Evolutionary conservation across 257 asterid species (phyloP).

Genomic region (Solanum paucissectum): DNA sequence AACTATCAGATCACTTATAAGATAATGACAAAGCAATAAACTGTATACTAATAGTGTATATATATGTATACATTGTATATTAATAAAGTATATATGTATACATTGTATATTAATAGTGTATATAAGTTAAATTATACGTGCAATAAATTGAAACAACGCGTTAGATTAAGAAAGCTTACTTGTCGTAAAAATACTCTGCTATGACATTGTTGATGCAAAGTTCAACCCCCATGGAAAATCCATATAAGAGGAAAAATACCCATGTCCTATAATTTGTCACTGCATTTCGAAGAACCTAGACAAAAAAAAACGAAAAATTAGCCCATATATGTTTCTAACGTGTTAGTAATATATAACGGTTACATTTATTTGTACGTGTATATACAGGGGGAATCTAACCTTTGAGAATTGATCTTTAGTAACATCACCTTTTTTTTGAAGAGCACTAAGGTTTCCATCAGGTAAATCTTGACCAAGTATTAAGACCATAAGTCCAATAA

Average conservation of each 20-base stretch:
- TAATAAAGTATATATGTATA: background rate
- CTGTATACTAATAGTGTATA: background rate
- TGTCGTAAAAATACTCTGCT: slow-evolving; percentile 46
- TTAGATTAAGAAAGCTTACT: background rate
- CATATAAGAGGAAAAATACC: slow-evolving; percentile 16
- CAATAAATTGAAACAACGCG: background rate
- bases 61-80: too few relatives aligned
- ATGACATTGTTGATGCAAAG: slow-evolving; percentile 36
- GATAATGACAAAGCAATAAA: background rate
- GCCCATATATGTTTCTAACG: background rate
- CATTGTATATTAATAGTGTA: background rate
- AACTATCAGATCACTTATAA: background rate
- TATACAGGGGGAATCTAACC: background rate
- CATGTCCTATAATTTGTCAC: slow-evolving; percentile 25
- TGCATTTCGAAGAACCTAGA: slow-evolving; percentile 29
- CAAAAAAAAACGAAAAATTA: background rate
- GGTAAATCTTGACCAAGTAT: slow-evolving; percentile 53
- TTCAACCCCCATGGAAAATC: slow-evolving; percentile 40
- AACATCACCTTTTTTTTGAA: slow-evolving; percentile 38
- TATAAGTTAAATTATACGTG: background rate
- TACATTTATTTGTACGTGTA: background rate
- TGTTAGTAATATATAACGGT: background rate
- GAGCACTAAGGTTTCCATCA: slow-evolving; percentile 44
- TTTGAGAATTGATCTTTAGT: slow-evolving; percentile 34
- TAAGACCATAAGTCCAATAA: slow-evolving; percentile 32